Evolutionary conservation across 1,284 basidiomycete genomes (phyloP).

Genomic region (Sphagnurus paluster): DNA sequence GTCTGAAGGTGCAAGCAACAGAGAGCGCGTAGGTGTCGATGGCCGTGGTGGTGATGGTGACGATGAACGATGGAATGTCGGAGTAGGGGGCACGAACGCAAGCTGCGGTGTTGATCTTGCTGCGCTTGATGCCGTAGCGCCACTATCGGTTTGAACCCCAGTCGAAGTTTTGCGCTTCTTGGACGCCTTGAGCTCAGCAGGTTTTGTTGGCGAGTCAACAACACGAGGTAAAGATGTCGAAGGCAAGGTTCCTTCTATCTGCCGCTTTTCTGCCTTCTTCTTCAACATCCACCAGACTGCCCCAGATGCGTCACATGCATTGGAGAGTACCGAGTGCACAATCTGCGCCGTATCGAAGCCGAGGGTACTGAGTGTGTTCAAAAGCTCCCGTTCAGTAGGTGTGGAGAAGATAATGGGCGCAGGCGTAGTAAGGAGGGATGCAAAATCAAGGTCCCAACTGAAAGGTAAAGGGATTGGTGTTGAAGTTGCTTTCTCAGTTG

Average conservation of each 20-base stretch:
- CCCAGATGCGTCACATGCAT: conserved; percentile 92
- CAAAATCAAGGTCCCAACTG: conserved; percentile 59
- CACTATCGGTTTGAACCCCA: conserved; percentile 41
- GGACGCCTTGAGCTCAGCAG: conserved; percentile 29
- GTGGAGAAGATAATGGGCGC: conserved; percentile 87
- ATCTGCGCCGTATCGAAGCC: conserved; percentile 96
- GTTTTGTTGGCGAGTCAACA: conserved; percentile 17
- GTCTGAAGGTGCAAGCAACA: conserved; percentile 62
- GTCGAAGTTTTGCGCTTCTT: conserved; percentile 32
- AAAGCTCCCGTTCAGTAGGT: conserved; percentile 75
- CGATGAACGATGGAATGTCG: conserved; percentile 50
- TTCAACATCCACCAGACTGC: conserved; percentile 98
- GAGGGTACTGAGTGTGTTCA: conserved; percentile 73
- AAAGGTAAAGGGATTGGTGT: conserved; percentile 41
- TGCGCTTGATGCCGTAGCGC: conserved; percentile 22
- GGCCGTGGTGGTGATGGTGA: conserved; percentile 55
- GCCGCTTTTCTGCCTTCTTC: conserved; percentile 71
- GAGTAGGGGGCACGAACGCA: conserved; percentile 72
- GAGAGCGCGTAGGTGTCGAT: conserved; percentile 44
- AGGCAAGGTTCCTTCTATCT: conserved; percentile 40
- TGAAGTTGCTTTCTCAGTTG: conserved; percentile 46
- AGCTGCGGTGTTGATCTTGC: conserved; percentile 53
- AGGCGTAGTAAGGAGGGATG: conserved; percentile 66
- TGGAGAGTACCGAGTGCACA: conserved; percentile 85
- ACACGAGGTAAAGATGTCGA: conserved; percentile 31